Conservation (phyloP, 129 eudicot species). For the Escallonia herrerae region DNA sequence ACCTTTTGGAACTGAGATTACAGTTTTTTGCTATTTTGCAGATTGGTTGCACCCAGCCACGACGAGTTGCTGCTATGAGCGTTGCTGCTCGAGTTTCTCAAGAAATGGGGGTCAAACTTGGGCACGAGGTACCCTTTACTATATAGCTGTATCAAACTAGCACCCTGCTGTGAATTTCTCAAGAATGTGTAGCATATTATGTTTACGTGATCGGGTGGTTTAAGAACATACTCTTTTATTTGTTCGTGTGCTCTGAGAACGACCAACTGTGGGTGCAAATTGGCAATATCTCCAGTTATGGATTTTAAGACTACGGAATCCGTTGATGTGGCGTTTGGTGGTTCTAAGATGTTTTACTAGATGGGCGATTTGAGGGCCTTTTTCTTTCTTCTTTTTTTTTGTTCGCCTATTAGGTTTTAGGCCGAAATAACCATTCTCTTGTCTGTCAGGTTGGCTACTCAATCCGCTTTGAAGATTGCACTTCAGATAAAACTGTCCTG, state of each 20-base stretch:
- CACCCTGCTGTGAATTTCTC: slow-evolving; percentile 1
- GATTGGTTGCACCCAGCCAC: slow-evolving; percentile 93
- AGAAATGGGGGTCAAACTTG: slow-evolving; percentile 92
- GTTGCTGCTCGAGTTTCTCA: slow-evolving; percentile 96
- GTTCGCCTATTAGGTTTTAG: neutral
- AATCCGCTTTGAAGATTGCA: slow-evolving; percentile 79
- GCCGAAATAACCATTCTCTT: neutral
- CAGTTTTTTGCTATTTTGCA: slow-evolving; percentile 17
- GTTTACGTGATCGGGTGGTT: too few relatives aligned
- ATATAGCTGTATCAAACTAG: neutral
- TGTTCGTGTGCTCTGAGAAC: too few relatives aligned
- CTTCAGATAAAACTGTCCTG: slow-evolving; percentile 66
- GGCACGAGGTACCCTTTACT: slow-evolving; percentile 65
- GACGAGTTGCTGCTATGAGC: slow-evolving; percentile 97
- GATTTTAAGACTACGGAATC: too few relatives aligned
- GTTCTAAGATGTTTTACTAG: too few relatives aligned
- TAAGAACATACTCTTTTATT: too few relatives aligned
- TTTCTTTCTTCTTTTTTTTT: too few relatives aligned
- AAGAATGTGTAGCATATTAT: neutral
- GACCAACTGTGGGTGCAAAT: too few relatives aligned
- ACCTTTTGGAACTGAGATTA: neutral
- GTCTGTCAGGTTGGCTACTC: slow-evolving; percentile 66
- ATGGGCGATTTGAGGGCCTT: too few relatives aligned
- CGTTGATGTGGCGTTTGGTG: too few relatives aligned
- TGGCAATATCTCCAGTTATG: too few relatives aligned